Evolutionary conservation across 2,329 filamentous ascomycete genomes (phyloP), one percentile per base, ranked within the genome.

Genomic region (Pestalotiopsis sp.): DNA sequence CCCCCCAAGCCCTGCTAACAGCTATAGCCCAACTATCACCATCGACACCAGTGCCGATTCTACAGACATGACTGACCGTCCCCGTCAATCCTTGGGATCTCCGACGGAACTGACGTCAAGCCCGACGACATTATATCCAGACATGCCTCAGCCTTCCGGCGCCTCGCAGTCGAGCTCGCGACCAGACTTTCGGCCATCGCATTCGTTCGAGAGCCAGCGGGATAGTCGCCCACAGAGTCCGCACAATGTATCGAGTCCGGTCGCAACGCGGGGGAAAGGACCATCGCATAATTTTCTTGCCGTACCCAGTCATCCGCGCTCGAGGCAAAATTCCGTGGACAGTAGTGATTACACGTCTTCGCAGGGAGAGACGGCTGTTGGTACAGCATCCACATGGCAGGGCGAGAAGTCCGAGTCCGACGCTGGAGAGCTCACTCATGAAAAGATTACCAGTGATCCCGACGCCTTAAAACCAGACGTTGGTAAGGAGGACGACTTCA

Each of bases 401-500:
- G 79, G 79, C 38, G 36, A 27, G 4, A 82, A 84, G 39, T 84
- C 82, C 71, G 75, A 77, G 65, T 74, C 76, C 14, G 78, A 75
- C 67, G 69, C 70, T 73, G 73, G 73, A 17, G 73, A 71, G 9
- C 75, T 82, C 56, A 82, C 84, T 61, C 85, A 86, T 71, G 82
- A 86, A 25, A 85, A 86, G 68, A 85, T 93, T 49, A 87, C 90
- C 74, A 88, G 86, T 68, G 90, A 93, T 68, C 81, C 88, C 59
- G 87, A 91, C 71, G 93, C 93, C 0, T 82, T 97, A 70, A 89
- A 86, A 64, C 92, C 94, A 0, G 93, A 97, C 76, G 86, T 89
- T 49, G 92, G 93, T 6, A 92, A 90, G 66, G 92, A 95, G 77
- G 85, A 82, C 20, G 93, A 95, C 71, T 97, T 97, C 74, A 75